phyloP scores from a whole-genome alignment of 306 rosid species.

The Echinosophora koreensis region DNA sequence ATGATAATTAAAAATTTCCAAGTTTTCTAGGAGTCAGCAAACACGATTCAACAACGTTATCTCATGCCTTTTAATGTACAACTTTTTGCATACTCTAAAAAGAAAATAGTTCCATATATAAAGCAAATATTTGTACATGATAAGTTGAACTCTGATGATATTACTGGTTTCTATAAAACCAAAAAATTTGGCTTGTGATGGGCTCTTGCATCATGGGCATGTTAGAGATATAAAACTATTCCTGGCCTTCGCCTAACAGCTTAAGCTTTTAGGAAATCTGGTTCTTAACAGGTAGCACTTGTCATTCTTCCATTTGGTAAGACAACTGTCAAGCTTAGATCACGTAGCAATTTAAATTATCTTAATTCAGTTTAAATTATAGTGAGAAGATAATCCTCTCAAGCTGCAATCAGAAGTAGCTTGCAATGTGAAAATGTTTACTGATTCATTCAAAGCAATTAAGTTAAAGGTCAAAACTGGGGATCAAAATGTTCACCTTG shows the following conservation, averaged over 20 bases:
- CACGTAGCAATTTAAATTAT: neutral
- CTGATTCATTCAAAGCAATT: constrained; percentile 23
- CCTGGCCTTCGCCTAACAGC: neutral
- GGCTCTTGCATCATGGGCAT: neutral
- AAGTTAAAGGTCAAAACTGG: neutral
- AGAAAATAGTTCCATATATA: neutral
- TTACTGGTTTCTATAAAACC: constrained; percentile 12
- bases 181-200: neutral
- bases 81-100: neutral
- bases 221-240: neutral
- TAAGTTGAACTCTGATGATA: neutral
- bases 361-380: neutral
- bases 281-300: constrained; percentile 25
- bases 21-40: constrained; percentile 32
- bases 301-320: neutral
- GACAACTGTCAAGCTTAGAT: neutral
- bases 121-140: neutral
- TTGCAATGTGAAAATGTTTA: constrained; percentile 32
- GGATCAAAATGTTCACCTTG: constrained; percentile 63
- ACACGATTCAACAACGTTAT: constrained; percentile 23
- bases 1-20: constrained; percentile 39
- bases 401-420: constrained; percentile 13
- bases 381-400: constrained; percentile 1
- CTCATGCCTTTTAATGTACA: neutral
- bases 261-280: constrained; percentile 3